Base-by-base conservation (phyloP, 441 rosid genomes). In the Populus hybrid region DNA sequence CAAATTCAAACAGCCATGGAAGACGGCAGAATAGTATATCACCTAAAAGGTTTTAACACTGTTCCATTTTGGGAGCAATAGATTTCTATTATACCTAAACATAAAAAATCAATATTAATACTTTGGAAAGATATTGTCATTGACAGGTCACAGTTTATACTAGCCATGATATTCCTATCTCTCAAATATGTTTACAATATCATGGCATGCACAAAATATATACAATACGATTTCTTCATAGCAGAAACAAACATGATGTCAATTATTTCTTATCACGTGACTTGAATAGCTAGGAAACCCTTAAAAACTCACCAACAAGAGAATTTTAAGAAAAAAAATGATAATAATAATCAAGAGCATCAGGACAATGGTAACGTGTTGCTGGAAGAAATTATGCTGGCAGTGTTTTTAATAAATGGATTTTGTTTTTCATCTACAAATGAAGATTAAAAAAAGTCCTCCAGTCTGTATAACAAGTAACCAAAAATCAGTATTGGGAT, bases 161-260 rank as follows among this genome's bases (percentile, higher is more conserved):
- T 23, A n/a, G 21, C 65, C 36, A 68, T 53, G 78, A 35, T 3
- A 6, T 32, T 34, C 19, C 0, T 46, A 46, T 46, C 57, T 46
- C 35, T 50, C 42, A 28, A 34, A 53, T 35, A 21, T 23, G 36
- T 6, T 21, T 28, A 70, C 7, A 6, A 26, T 14, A 23, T 69
- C 28, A 69, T 14, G 32, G 61, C 5, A 69, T 76, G 26, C 68
- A 76, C 19, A 76, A 16, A 69, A 76, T 18, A 76, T 32, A 34
- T 23, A 19, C 7, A 75, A 9, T 18, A 74, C 18, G 4, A 34
- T 14, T 69, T 36, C 16, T 61, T 59, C 40, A 19, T 24, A 61
- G 61, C 26, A 61, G n/a, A 35, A 23, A 34, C 2, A 11, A 66
- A 28, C 67, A 75, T 67, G 36, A 14, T n/a, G 50, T 19, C 26